A percentile compares a stretch with the other conserved stretches of the same genome.
Evolutionary conservation across 768 basidiomycete genomes (phyloP).

Genomic region (Amanita brunnescens): DNA sequence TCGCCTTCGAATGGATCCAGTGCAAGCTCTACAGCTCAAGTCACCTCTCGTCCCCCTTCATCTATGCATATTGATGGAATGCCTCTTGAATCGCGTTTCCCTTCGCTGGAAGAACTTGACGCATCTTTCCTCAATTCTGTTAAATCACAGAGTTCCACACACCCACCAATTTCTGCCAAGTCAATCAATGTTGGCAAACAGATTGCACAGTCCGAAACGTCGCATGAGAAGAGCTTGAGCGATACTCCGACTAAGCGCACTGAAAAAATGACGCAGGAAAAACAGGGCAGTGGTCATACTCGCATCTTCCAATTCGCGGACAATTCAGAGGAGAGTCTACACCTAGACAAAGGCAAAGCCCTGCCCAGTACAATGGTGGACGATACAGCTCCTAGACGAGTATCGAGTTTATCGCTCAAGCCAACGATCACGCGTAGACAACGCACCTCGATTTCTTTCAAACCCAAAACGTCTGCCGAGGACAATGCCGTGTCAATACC

Average conservation of each 20-base stretch:
- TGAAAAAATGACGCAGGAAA: neutral
- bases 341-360: slow-evolving; percentile 1
- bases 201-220: neutral
- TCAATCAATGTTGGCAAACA: neutral
- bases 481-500: neutral
- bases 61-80: slow-evolving; percentile 27
- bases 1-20: slow-evolving; percentile 23
- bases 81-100: slow-evolving; percentile 68
- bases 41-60: slow-evolving; percentile 20
- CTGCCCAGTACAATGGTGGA: slow-evolving; percentile 6
- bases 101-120: slow-evolving; percentile 81
- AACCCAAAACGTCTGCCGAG: slow-evolving; percentile 17
- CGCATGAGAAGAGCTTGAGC: neutral
- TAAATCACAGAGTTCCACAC: neutral
- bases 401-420: slow-evolving; percentile 17
- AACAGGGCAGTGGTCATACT: slow-evolving; percentile 6
- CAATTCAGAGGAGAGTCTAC: slow-evolving; percentile 3
- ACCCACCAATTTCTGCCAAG: neutral
- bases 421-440: slow-evolving; percentile 44
- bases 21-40: slow-evolving; percentile 20
- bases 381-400: neutral
- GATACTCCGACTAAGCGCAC: neutral
- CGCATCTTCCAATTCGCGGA: slow-evolving; percentile 4
- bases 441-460: slow-evolving; percentile 38
- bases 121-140: slow-evolving; percentile 30